Conservation (phyloP, 2,329 filamentous ascomycete genomes). For the Trichoderma oligosporum region DNA sequence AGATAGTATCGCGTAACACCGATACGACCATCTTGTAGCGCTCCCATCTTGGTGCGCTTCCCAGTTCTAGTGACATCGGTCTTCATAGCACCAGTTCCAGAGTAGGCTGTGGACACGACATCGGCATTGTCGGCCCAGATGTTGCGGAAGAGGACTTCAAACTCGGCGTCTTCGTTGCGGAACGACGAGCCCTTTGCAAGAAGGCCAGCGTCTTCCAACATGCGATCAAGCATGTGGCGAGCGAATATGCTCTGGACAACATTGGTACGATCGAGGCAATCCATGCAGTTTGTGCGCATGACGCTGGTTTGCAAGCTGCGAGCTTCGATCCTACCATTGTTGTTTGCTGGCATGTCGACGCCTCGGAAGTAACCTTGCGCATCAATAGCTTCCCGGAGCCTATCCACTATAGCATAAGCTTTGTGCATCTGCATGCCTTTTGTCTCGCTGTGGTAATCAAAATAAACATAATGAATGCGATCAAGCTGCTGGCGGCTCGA, state of each 20-base stretch:
- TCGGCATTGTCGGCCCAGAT: constrained; percentile 99
- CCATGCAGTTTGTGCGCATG: constrained; percentile 98
- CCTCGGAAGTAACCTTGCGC: constrained; percentile 90
- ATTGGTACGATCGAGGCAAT: constrained; percentile 95
- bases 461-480: constrained; percentile 92
- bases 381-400: constrained; percentile 69
- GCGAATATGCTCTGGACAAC: constrained; percentile 97
- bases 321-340: constrained; percentile 70
- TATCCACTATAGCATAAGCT: constrained; percentile 79
- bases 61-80: constrained; percentile 97
- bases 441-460: constrained; percentile 97
- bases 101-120: constrained; percentile 87
- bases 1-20: constrained; percentile 83
- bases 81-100: constrained; percentile 94
- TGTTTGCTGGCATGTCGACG: constrained; percentile 72
- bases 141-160: constrained; percentile 92
- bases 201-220: constrained; percentile 80
- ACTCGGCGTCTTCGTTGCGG: constrained; percentile 69
- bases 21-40: constrained; percentile 81
- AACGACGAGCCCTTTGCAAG: constrained; percentile 73
- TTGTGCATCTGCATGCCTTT: constrained; percentile 93
- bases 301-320: constrained; percentile 81
- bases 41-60: constrained; percentile 78
- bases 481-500: constrained; percentile 64
- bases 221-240: constrained; percentile 81